Base-by-base conservation (phyloP, 208 protist species). In the Trypanosoma boissoni region DNA sequence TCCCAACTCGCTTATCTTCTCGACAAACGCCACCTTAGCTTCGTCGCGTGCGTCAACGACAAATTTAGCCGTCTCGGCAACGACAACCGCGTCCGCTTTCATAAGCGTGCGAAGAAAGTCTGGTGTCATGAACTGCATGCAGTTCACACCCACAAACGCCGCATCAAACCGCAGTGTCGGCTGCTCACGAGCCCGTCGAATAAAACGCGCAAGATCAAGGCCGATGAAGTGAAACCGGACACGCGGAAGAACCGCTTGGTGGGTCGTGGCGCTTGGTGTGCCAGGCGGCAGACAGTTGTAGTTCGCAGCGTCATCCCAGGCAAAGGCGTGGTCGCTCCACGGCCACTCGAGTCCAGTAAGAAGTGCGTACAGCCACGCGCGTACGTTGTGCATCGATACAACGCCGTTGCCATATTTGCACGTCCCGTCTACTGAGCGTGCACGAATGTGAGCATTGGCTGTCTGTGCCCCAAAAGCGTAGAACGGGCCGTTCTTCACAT, bases 31-130 rank as follows among this genome's bases (percentile, higher is more conserved):
- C 44, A 69, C 64, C 72, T 94, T 94, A 9, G 79, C 73, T 26
- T 69, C 76, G n/a, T 92, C 85, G 49, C 80, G 64, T 2, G 80
- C 80, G 58, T 94, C 83, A 39, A 96, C 62, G 44, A 93, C 77
- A 70, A 96, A 96, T 72, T 96, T 96, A 12, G 82, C 85, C n/a
- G 91, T 96, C 58, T 96, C 87, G 5, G 80, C 80, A 26, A 94
- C 74, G 41, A 94, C 85, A 0, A 91, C 70, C 0, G 73, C 84
- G 26, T 81, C 49, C 24, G 41, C 56, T 1, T 9, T 61, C 84
- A 96, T 87, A 23, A 67, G 59, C 0, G 44, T 48, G 1, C 37
- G 14, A 28, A 91, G 81, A 23, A 91, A 68, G 9, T 68, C 50
- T 3, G 58, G 43, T 0, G 77, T 83, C 65, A 96, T 69, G 37